Conservation (phyloP, 108 stramenopile species). For the Pseudonitzschia multiseries region DNA sequence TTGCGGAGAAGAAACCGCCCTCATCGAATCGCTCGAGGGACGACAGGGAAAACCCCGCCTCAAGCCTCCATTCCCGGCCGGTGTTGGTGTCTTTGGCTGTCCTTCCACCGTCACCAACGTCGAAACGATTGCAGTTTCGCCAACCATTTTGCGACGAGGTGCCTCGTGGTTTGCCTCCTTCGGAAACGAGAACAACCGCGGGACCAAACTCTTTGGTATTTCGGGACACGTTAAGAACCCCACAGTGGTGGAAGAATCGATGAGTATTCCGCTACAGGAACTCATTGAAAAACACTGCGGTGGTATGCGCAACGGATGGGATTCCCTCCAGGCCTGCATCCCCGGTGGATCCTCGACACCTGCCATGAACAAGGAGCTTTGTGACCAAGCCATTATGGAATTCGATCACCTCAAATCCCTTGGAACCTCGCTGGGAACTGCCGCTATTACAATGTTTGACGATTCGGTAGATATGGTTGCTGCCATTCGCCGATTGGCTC, state of each 20-base stretch:
- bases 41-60: constrained; percentile 96
- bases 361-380: constrained; percentile 93
- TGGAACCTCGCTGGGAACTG: constrained; percentile 97
- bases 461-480: constrained; percentile 98
- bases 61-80: constrained; percentile 99
- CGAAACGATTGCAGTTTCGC: constrained; percentile 97
- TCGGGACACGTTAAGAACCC: constrained; percentile 99
- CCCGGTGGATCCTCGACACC: constrained; percentile 99
- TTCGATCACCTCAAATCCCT: constrained; percentile 96
- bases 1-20: constrained; percentile 99
- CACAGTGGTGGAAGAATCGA: constrained; percentile 98
- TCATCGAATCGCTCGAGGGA: constrained; percentile 98
- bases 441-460: constrained; percentile 99
- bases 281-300: constrained; percentile 99
- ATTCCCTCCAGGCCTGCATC: constrained; percentile 98
- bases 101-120: constrained; percentile 99
- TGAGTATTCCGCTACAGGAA: constrained; percentile 98
- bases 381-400: constrained; percentile 98
- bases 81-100: constrained; percentile 98
- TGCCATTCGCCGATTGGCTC: constrained; percentile 97
- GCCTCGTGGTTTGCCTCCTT: constrained; percentile 97
- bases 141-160: constrained; percentile 98
- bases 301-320: constrained; percentile 99
- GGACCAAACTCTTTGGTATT: constrained; percentile 98
- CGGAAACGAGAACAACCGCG: constrained; percentile 96